These are phyloP conservation scores for Musa itinerans DNA, from an alignment of 176 grass and related monocot species.

Conservation along the genomic window DNA sequence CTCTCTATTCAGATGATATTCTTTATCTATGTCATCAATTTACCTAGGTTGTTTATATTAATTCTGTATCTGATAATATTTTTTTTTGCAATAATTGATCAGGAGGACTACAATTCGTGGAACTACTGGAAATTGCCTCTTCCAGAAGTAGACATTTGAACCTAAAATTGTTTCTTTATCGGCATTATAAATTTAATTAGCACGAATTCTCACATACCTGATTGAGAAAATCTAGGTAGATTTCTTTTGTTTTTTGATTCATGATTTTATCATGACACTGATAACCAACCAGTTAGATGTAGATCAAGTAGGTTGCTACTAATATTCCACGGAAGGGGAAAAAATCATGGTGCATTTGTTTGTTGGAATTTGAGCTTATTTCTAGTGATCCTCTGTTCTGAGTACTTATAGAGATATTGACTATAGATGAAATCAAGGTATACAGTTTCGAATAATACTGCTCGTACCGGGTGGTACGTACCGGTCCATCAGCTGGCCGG, in stretches of 20 bases:
- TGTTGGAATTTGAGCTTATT: too few relatives aligned
- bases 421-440: too few relatives aligned
- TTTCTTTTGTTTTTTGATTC: background rate
- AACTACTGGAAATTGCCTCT: slow-evolving; percentile 93
- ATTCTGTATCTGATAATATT: background rate
- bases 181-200: background rate
- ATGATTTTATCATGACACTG: background rate
- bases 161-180: background rate
- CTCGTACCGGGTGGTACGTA: too few relatives aligned
- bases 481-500: too few relatives aligned
- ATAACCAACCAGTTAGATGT: background rate
- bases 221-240: background rate
- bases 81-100: slow-evolving; percentile 23
- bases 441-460: too few relatives aligned
- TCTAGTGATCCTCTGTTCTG: too few relatives aligned
- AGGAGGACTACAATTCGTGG: slow-evolving; percentile 86
- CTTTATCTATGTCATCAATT: too few relatives aligned
- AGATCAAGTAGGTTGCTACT: background rate
- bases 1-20: too few relatives aligned
- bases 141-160: slow-evolving; percentile 53
- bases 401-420: too few relatives aligned
- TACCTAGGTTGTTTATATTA: background rate
- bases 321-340: too few relatives aligned
- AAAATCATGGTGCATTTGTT: too few relatives aligned
- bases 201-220: background rate